A percentile compares a stretch with the other conserved stretches of the same genome.
Conservation (phyloP, 257 asterid species). For the Knoxia roxburghii region DNA sequence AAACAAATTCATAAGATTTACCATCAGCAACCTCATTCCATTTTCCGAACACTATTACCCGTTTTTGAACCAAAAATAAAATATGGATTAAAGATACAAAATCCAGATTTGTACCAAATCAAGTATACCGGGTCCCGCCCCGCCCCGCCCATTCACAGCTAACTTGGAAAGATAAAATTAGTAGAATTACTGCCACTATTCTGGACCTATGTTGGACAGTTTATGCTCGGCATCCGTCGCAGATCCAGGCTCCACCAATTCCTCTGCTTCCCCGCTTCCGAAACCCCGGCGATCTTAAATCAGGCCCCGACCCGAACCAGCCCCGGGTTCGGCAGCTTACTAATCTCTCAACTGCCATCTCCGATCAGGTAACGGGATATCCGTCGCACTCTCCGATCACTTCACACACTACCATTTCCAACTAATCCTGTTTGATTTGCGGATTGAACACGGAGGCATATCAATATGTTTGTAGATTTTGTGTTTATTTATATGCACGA, state of each 20-base stretch:
- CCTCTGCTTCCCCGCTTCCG: background rate
- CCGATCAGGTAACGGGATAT: conserved; percentile 18
- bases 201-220: background rate
- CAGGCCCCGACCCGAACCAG: background rate
- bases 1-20: no score
- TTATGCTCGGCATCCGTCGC: background rate
- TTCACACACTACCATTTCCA: background rate
- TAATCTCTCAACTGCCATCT: background rate
- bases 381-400: conserved; percentile 4
- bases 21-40: no score
- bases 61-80: no score
- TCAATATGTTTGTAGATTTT: background rate
- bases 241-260: conserved; percentile 7
- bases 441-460: background rate
- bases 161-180: no score
- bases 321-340: background rate
- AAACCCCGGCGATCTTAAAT: background rate
- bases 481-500: no score
- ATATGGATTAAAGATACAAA: no score
- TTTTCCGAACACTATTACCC: no score
- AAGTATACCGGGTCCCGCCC: no score
- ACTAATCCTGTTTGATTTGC: background rate
- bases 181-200: background rate
- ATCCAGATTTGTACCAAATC: no score
- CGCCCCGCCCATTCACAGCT: no score